Evolutionary conservation across 495 filamentous ascomycete species (phyloP).

Genomic region (Penicillium cataractarum): DNA sequence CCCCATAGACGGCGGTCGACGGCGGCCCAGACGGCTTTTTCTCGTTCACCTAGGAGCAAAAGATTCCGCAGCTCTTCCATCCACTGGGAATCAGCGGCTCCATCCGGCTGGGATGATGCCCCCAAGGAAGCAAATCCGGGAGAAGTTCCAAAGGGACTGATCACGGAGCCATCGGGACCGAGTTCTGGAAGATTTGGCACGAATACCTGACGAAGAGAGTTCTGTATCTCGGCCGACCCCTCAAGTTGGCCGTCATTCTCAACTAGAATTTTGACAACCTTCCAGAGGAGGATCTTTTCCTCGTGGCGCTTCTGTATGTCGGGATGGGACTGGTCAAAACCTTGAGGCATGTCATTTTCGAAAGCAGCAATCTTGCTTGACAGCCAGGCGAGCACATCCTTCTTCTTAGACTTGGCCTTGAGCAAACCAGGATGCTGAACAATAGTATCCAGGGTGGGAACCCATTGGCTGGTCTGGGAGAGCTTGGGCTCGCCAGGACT

Average conservation of each 20-base stretch:
- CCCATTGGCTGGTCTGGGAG: constrained; percentile 66
- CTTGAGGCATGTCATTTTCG: constrained; percentile 61
- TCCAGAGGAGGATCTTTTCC: constrained; percentile 88
- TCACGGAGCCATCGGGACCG: constrained; percentile 36
- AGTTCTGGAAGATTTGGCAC: constrained; percentile 60
- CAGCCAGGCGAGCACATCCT: constrained; percentile 86
- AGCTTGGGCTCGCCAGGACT: constrained; percentile 84
- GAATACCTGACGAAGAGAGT: constrained; percentile 72
- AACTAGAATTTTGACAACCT: constrained; percentile 75
- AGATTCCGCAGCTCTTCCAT: constrained; percentile 69
- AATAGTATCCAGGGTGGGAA: constrained; percentile 69
- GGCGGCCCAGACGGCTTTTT: constrained; percentile 91
- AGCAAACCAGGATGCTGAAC: constrained; percentile 88
- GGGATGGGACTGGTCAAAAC: constrained; percentile 50
- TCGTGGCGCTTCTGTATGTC: constrained; percentile 69
- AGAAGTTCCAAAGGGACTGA: constrained; percentile 23
- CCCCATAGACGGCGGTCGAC: constrained; percentile 95
- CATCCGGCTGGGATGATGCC: constrained; percentile 54
- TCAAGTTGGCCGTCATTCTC: constrained; percentile 86
- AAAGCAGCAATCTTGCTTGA: constrained; percentile 70
- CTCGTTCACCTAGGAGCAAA: constrained; percentile 78
- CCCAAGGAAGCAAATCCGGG: constrained; percentile 35
- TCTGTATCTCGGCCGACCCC: constrained; percentile 70
- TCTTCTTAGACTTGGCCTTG: constrained; percentile 89
- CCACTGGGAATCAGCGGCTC: constrained; percentile 61